phyloP scores from a whole-genome alignment of 2,329 filamentous ascomycete genomes.

The Escovopsis sp. region DNA sequence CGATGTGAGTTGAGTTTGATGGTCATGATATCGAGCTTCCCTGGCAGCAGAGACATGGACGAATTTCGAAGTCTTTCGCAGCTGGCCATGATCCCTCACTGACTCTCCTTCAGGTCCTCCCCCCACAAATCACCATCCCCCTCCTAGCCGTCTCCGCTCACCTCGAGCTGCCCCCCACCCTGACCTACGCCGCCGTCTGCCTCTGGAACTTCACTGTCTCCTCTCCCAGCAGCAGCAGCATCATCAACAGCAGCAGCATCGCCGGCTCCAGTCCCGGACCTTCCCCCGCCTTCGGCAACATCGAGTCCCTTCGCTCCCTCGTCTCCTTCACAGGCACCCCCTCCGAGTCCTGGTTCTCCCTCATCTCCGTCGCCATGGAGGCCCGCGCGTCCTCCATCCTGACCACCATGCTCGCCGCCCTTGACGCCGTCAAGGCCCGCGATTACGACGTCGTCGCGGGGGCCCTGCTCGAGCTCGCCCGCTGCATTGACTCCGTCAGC shows the following conservation, averaged over 20 bases:
- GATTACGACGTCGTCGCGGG: conserved; percentile 45
- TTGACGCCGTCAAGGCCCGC: conserved; percentile 47
- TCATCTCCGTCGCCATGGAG: conserved; percentile 83
- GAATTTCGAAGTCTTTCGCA: neutral
- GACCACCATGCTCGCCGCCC: conserved; percentile 61
- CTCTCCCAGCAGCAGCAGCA: conserved; percentile 31
- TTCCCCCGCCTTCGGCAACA: conserved; percentile 47
- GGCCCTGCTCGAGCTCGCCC: conserved; percentile 48
- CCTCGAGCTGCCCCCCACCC: conserved; percentile 70
- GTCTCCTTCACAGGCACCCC: conserved; percentile 77
- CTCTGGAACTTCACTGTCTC: conserved; percentile 87
- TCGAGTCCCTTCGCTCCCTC: conserved; percentile 55
- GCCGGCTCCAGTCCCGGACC: too few relatives aligned
- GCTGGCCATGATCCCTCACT: neutral
- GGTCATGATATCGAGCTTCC: too few relatives aligned
- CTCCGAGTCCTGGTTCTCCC: conserved; percentile 90
- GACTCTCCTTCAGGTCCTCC: conserved; percentile 46
- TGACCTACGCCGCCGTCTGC: conserved; percentile 77
- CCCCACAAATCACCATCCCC: conserved; percentile 62
- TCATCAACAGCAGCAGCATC: too few relatives aligned
- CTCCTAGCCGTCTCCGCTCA: conserved; percentile 56
- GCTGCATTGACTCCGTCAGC: conserved; percentile 53
- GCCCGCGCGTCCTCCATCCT: conserved; percentile 61
- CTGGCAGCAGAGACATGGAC: too few relatives aligned
- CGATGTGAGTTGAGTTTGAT: conserved; percentile 40